phyloP scores from a whole-genome alignment of 768 basidiomycete species.

The Mrakia hoshinonis region DNA sequence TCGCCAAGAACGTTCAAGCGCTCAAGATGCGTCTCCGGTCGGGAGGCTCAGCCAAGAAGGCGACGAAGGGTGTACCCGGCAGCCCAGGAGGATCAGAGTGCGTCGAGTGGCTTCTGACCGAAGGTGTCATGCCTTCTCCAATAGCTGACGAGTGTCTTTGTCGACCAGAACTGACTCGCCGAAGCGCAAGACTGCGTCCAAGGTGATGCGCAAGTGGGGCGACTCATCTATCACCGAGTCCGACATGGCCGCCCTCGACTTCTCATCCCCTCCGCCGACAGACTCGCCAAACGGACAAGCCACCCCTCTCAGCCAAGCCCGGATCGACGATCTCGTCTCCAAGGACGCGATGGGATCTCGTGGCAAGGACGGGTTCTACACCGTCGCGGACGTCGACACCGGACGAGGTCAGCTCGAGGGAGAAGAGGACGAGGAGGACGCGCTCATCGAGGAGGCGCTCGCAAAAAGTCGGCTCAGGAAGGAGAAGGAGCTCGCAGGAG shows the following conservation, averaged over 20 bases:
- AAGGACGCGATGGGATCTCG: constrained; percentile 58
- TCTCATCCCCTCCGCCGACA: constrained; percentile 53
- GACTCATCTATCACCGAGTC: constrained; percentile 60
- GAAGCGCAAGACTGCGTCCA: constrained; percentile 49
- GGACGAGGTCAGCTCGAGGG: constrained; percentile 40
- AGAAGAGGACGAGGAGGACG: constrained; percentile 33
- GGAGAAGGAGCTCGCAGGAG: constrained; percentile 1
- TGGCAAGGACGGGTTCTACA: constrained; percentile 59
- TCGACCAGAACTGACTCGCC: neutral
- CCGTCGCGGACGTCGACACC: constrained; percentile 80
- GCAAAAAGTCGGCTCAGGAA: constrained; percentile 31
- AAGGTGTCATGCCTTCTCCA: neutral
- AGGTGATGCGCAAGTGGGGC: constrained; percentile 85
- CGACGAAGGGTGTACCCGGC: constrained; percentile 30
- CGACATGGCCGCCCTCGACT: constrained; percentile 92
- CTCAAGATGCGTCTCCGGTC: constrained; percentile 77
- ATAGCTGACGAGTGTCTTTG: neutral
- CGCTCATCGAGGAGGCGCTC: constrained; percentile 34
- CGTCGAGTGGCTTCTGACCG: neutral
- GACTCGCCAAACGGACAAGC: neutral
- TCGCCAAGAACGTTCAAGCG: constrained; percentile 82
- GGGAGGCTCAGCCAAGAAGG: constrained; percentile 43
- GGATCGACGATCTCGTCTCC: constrained; percentile 38
- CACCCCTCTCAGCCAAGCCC: neutral
- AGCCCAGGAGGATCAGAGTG: constrained; percentile 25